Evolutionary conservation across 257 asterid genomes (phyloP).

Genomic region (Thymus quinquecostatus): DNA sequence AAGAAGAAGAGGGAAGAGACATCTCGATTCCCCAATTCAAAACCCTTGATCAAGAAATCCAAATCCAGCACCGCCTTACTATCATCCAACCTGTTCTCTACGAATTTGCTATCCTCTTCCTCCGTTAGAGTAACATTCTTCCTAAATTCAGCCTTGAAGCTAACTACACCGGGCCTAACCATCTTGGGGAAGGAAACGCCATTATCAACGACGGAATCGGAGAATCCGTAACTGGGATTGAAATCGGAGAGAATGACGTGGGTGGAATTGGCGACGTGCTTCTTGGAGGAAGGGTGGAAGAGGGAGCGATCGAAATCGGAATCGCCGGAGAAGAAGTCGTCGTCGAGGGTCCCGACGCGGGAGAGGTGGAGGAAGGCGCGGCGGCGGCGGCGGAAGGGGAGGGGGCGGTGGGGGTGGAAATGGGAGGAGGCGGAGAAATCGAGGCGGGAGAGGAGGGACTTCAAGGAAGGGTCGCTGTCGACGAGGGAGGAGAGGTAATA

Average conservation of each 20-base stretch:
- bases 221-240: conserved; percentile 48
- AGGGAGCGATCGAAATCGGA: conserved; percentile 78
- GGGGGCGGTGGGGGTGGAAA: conserved; percentile 39
- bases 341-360: conserved; percentile 83
- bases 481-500: conserved; percentile 73
- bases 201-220: conserved; percentile 45
- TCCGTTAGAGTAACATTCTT: conserved; percentile 31
- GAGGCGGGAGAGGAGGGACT: conserved; percentile 76
- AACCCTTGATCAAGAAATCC: conserved; percentile 68
- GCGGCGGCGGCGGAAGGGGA: conserved; percentile 66
- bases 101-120: conserved; percentile 37
- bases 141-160: conserved; percentile 51
- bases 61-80: conserved; percentile 55
- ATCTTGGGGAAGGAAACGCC: conserved; percentile 47
- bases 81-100: conserved; percentile 44
- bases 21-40: conserved; percentile 69
- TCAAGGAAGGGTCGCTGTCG: conserved; percentile 72
- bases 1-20: conserved; percentile 59
- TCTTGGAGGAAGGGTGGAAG: conserved; percentile 55
- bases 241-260: conserved; percentile 48
- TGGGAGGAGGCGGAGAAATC: conserved; percentile 63
- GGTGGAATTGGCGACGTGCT: conserved; percentile 51
- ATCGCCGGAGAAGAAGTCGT: conserved; percentile 90
- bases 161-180: conserved; percentile 47
- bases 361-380: conserved; percentile 89